phyloP scores from a whole-genome alignment of 805 yeast species.

The Myxozyma mucilagina region DNA sequence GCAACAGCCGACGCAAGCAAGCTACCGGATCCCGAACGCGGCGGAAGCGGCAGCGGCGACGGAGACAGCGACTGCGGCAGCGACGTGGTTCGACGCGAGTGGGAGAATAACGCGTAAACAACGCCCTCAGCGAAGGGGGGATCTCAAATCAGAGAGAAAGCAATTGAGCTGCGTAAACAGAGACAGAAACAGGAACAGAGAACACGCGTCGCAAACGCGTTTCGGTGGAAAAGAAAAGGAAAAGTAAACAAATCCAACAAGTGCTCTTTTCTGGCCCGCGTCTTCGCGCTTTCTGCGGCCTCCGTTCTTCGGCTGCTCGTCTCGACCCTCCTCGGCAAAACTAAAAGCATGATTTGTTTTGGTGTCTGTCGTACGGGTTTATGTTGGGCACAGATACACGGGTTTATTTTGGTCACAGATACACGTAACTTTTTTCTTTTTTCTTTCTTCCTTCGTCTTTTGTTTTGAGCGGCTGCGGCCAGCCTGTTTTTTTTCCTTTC shows the following conservation, averaged over 20 bases:
- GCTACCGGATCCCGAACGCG: slow-evolving; percentile 20
- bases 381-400: too few species aligned
- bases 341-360: too few species aligned
- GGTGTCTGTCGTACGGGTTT: too few species aligned
- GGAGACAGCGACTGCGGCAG: slow-evolving; percentile 11
- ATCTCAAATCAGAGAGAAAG: background rate
- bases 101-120: slow-evolving; percentile 5
- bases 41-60: background rate
- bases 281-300: too few species aligned
- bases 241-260: too few species aligned
- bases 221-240: too few species aligned
- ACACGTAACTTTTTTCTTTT: background rate
- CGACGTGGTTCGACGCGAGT: slow-evolving; percentile 21
- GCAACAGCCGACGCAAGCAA: slow-evolving; percentile 24
- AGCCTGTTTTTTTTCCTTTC: slow-evolving; percentile 6
- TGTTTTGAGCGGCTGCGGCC: background rate
- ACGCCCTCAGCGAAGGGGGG: background rate
- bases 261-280: too few species aligned
- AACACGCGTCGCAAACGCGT: background rate
- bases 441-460: background rate
- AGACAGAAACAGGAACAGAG: background rate
- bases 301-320: too few species aligned
- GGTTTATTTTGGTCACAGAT: background rate
- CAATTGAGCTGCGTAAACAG: background rate
- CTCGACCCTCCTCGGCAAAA: too few species aligned